Evolutionary conservation across 1,139 yeast species (phyloP).

Genomic region (Yamadazyma atmosphaerica): DNA sequence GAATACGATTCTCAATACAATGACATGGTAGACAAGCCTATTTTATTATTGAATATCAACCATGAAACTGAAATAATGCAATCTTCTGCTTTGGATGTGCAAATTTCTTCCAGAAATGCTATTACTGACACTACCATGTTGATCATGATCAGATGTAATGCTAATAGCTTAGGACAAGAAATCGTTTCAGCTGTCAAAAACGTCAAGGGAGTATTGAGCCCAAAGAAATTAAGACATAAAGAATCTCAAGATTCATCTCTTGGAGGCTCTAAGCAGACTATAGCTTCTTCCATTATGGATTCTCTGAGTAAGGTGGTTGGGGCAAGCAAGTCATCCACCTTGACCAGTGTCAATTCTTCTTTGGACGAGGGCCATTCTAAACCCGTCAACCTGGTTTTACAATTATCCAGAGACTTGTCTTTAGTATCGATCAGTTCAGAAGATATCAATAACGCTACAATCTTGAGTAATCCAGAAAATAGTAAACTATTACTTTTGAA

Average conservation of each 20-base stretch:
- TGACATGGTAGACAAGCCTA: conserved; percentile 38
- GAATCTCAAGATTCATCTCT: conserved; percentile 20
- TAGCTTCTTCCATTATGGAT: conserved; percentile 41
- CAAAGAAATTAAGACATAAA: conserved; percentile 18
- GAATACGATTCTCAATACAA: conserved; percentile 30
- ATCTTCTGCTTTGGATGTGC: conserved; percentile 45
- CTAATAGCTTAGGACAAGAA: conserved; percentile 26
- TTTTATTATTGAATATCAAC: conserved; percentile 34
- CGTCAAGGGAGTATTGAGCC: conserved; percentile 25
- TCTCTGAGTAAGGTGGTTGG: conserved; percentile 6
- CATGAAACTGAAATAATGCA: conserved; percentile 28
- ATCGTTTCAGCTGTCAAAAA: conserved; percentile 29
- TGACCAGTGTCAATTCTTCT: conserved; percentile 34
- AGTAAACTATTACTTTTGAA: conserved; percentile 23
- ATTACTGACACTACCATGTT: conserved; percentile 29
- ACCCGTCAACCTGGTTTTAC: conserved; percentile 1
- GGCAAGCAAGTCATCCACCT: conserved; percentile 36
- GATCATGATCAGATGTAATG: conserved; percentile 38
- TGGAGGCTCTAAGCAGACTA: conserved; percentile 30
- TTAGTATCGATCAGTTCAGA: conserved; percentile 18
- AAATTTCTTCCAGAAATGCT: conserved; percentile 33
- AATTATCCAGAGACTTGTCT: conserved; percentile 15
- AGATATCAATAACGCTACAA: conserved; percentile 20
- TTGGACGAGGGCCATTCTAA: conserved; percentile 3
- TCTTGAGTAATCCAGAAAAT: conserved; percentile 25